Conservation (phyloP, 2,329 filamentous ascomycete genomes). For the Stachybotrys chlorohalonatus region DNA sequence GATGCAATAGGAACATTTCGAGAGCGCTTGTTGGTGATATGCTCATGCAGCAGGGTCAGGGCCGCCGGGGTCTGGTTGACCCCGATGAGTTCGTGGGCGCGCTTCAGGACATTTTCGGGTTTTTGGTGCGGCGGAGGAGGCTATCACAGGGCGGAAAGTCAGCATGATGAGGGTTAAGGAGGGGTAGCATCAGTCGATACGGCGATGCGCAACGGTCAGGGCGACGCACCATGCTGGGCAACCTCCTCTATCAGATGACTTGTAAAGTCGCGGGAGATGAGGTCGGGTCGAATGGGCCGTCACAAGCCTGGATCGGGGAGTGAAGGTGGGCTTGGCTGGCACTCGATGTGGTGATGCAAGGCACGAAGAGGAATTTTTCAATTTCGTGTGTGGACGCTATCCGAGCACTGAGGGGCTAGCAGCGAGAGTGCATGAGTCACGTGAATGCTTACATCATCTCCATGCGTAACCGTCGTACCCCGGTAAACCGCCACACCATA, state of each 20-base stretch:
- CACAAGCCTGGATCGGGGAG: conserved; percentile 26
- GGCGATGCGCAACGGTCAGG: conserved; percentile 2
- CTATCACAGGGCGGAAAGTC: conserved; percentile 34
- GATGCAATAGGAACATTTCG: conserved; percentile 95
- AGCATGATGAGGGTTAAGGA: conserved; percentile 16
- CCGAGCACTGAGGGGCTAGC: conserved; percentile 31
- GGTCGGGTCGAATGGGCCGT: conserved; percentile 24
- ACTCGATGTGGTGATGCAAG: conserved; percentile 28
- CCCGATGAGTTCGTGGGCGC: conserved; percentile 96
- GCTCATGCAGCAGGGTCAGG: conserved; percentile 92
- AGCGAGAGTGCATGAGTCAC: conserved; percentile 16
- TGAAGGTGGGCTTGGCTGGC: conserved; percentile 26
- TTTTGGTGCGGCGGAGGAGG: conserved; percentile 95
- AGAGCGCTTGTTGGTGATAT: conserved; percentile 96
- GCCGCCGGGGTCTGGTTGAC: conserved; percentile 90
- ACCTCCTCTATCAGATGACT: conserved; percentile 36
- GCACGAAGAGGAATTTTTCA: conserved; percentile 31
- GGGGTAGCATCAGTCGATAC: conserved; percentile 15
- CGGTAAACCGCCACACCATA: no score
- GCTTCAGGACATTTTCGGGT: conserved; percentile 98
- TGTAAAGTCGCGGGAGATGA: conserved; percentile 27
- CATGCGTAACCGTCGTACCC: no score
- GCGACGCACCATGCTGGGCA: conserved; percentile 40
- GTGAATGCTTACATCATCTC: conserved; percentile 23
- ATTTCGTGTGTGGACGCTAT: conserved; percentile 37